Evolutionary conservation across 768 basidiomycete genomes (phyloP), one percentile per base, ranked within the genome.

Genomic region (Hypholoma fasciculare): DNA sequence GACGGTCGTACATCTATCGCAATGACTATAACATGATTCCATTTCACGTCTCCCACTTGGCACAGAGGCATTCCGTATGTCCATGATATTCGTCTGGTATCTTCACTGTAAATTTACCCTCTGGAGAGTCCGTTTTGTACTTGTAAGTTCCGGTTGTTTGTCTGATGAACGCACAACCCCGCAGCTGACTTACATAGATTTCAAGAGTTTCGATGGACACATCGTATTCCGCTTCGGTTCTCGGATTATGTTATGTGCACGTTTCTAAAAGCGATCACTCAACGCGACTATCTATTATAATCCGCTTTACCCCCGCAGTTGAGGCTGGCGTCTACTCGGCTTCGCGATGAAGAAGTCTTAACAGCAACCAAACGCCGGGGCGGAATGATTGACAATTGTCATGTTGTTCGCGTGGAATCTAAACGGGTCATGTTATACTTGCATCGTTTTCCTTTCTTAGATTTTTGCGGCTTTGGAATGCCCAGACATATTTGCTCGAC

Each of bases 301-400:
- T 34, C 57, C 57, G 34, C 50, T 58, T 44, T 58, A 58, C 57
- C 57, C 47, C 62, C 58, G 62, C 55, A 47, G 23, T 39, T 46
- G 38, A 20, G 43, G 36, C 30, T 19, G 51, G 39, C 36, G 40
- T 38, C 39, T 48, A 50, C 37, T 49, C 37, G 49, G 52, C 43
- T 55, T 53, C 38, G 49, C 49, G 17, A 39, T 52, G 30, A 34
- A 51, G 38, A 44, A 57, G 39, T 16, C 40, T 16, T 12, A 42
- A 6, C 30, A 34, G 30, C 30, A 34, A 5, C 30, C 30, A 34
- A 34, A 34, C 30, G 30, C 30, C 30, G 30, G 30, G 30, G 9
- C 30, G 30, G 30, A 34, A 34, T 34, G 30, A 34, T 34, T 34
- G 30, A 34, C 30, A 34, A 34, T 34, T 34, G 30, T 7, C 30